A percentile compares a stretch with the other conserved stretches of the same genome.
Conservation (phyloP, 176 grass and related monocot species). For the Oryza glumipatula region DNA sequence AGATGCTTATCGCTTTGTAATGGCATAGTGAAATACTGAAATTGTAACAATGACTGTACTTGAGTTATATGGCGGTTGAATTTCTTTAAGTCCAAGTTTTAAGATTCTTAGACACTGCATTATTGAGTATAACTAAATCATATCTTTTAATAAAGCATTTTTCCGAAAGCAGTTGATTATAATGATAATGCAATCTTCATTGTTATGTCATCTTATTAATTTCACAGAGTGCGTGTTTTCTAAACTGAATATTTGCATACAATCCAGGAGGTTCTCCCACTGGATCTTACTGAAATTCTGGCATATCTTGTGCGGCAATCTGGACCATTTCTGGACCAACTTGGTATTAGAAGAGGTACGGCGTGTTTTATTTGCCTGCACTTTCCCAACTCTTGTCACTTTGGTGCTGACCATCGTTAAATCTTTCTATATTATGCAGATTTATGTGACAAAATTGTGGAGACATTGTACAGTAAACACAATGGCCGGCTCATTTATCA, state of each 20-base stretch:
- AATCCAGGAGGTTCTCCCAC: slow-evolving; percentile 59
- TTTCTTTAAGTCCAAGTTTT: neutral
- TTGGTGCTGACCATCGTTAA: neutral
- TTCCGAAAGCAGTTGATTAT: slow-evolving; percentile 1
- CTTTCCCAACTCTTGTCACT: slow-evolving; percentile 4
- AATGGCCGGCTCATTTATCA: slow-evolving; percentile 56
- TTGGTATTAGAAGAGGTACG: slow-evolving; percentile 74
- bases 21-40: neutral
- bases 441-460: slow-evolving; percentile 71
- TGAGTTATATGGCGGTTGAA: neutral
- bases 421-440: slow-evolving; percentile 50
- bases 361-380: slow-evolving; percentile 1
- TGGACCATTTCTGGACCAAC: slow-evolving; percentile 85
- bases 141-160: slow-evolving; percentile 11
- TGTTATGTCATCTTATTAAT: slow-evolving; percentile 22
- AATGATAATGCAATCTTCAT: neutral
- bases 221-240: slow-evolving; percentile 11
- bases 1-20: slow-evolving; percentile 13
- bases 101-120: neutral
- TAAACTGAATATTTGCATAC: slow-evolving; percentile 30
- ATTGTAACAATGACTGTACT: neutral
- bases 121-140: neutral
- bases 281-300: slow-evolving; percentile 82
- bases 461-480: slow-evolving; percentile 56
- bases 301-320: slow-evolving; percentile 76